Base-by-base conservation (phyloP, 495 filamentous ascomycete species). In the Lophiostoma macrostomum region DNA sequence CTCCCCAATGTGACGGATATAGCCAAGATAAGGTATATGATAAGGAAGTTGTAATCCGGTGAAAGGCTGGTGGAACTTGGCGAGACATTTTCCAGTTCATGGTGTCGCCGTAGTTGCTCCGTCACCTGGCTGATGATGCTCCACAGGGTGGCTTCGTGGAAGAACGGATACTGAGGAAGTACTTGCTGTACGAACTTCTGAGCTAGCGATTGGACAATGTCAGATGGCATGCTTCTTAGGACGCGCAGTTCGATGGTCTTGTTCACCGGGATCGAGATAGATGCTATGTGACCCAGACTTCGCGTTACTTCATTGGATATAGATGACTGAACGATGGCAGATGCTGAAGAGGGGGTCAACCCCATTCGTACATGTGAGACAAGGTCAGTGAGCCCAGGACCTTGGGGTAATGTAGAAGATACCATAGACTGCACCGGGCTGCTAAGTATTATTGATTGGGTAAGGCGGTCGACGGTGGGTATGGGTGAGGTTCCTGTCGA, bases 101-200 rank as follows among this genome's bases (percentile, higher is more conserved):
- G 27, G 2, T 12, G 27, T 7, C n/a, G 8, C 22, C 36, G 11
- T 14, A 48, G 8, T 13, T n/a, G 4, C 14, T 27, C 20, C 5
- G 18, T 11, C 7, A 51, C 47, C 18, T 27, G 18, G 13, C 31
- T 29, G 5, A 51, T 28, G 14, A 30, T 39, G 34, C 19, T 24
- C 23, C 19, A 41, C 24, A 51, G 18, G 11, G 34, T 23, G n/a
- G 34, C 12, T 31, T 51, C 47, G 23, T 51, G 34, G n/a, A 51
- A 41, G 27, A 51, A 51, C 12, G 47, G 34, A 23, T 40, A 51
- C 8, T 39, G 47, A 18, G 47, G 47, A n/a, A 51, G 47, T 5
- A 51, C 47, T 40, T 41, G 29, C 22, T 39, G 36, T 0, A 27
- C 35, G 30, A 16, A 51, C 23, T 51, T 51, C 11, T 51, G 34